A percentile compares a stretch with the other conserved stretches of the same genome.
Conservation (phyloP, 2,329 filamentous ascomycete species). For the Spiromastix sp. region DNA sequence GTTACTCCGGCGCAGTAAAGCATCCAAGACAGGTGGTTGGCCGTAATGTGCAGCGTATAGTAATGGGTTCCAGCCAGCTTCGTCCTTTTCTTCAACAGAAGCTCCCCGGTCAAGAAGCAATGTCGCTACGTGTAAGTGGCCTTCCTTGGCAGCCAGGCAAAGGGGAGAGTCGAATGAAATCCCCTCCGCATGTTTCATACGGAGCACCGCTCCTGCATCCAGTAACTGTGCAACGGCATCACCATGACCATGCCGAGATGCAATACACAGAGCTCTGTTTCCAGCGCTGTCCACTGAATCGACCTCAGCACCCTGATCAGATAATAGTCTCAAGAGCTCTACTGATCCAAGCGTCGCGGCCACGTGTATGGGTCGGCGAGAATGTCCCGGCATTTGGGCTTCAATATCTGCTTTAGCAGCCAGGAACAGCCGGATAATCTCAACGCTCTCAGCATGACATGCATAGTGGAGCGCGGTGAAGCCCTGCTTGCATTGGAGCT, state of each 20-base stretch:
- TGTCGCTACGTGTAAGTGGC: slow-evolving; percentile 22
- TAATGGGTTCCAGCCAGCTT: slow-evolving; percentile 27
- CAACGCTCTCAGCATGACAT: slow-evolving; percentile 20
- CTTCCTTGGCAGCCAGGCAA: slow-evolving; percentile 26
- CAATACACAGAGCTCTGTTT: slow-evolving; percentile 27
- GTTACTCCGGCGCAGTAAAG: slow-evolving; percentile 20
- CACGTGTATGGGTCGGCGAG: slow-evolving; percentile 25
- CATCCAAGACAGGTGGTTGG: slow-evolving; percentile 23
- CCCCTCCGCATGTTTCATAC: slow-evolving; percentile 15
- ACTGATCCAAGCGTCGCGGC: slow-evolving; percentile 21
- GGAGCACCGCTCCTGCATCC: slow-evolving; percentile 21
- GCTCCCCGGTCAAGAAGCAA: slow-evolving; percentile 24
- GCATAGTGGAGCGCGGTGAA: slow-evolving; percentile 29
- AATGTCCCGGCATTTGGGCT: slow-evolving; percentile 17
- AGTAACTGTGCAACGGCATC: slow-evolving; percentile 25
- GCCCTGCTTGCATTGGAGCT: slow-evolving; percentile 20
- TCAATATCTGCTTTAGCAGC: slow-evolving; percentile 24
- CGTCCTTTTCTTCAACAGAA: slow-evolving; percentile 24
- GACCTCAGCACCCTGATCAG: slow-evolving; percentile 19
- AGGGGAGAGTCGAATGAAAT: slow-evolving; percentile 28
- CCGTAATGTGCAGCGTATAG: slow-evolving; percentile 29
- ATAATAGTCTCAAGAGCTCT: slow-evolving; percentile 22
- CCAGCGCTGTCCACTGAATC: slow-evolving; percentile 21
- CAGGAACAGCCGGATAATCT: slow-evolving; percentile 24
- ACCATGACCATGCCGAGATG: slow-evolving; percentile 23